phyloP scores from a whole-genome alignment of 495 filamentous ascomycete species.

The Daldinia childiae region DNA sequence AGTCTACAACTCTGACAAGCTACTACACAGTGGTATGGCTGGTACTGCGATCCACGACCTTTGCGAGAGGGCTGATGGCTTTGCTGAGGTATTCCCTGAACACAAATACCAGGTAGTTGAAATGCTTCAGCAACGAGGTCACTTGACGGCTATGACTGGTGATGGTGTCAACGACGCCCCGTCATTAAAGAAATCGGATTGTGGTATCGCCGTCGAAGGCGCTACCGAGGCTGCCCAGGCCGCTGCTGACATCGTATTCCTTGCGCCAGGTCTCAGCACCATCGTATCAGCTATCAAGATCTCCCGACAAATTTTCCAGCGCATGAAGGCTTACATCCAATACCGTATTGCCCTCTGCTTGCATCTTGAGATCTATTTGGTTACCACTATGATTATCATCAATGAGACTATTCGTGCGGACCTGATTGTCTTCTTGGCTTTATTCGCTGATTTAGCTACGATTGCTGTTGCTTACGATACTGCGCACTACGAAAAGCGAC shows the following conservation, averaged over 20 bases:
- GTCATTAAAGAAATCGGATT: constrained; percentile 93
- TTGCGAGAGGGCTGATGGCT: constrained; percentile 91
- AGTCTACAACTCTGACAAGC: constrained; percentile 87
- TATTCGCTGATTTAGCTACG: constrained; percentile 91
- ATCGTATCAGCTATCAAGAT: constrained; percentile 93
- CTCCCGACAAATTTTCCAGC: constrained; percentile 92
- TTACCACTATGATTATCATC: constrained; percentile 84
- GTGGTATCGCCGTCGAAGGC: constrained; percentile 90
- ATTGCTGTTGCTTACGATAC: constrained; percentile 92
- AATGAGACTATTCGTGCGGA: constrained; percentile 83
- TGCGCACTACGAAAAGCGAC: constrained; percentile 81
- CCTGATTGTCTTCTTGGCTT: constrained; percentile 87
- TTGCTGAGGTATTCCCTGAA: constrained; percentile 93
- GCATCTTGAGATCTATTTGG: constrained; percentile 86
- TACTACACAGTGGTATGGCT: constrained; percentile 84
- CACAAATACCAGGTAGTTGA: constrained; percentile 97
- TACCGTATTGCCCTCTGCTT: constrained; percentile 92
- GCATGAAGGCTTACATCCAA: constrained; percentile 94
- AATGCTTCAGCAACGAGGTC: constrained; percentile 93
- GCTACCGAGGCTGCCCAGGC: constrained; percentile 89
- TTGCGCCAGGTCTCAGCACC: constrained; percentile 85
- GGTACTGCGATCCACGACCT: constrained; percentile 91
- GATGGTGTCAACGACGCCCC: constrained; percentile 97
- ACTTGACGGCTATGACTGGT: constrained; percentile 95
- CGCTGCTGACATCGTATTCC: constrained; percentile 91